Base-by-base conservation (phyloP, 345 rosid genomes). In the Populus deltoides region DNA sequence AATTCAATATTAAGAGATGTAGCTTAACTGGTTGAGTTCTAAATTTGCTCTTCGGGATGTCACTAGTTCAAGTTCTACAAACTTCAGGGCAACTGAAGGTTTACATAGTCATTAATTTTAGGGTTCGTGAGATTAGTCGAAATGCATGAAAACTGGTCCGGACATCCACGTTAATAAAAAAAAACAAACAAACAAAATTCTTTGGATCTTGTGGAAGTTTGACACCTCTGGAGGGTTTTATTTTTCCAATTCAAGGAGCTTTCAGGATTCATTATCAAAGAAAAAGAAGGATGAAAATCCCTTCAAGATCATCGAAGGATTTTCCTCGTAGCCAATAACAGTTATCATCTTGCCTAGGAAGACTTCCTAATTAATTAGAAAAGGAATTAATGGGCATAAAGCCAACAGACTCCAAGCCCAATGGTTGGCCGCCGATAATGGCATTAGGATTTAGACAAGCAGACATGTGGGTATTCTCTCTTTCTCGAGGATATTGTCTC, bases 401-500 rank as follows among this genome's bases (percentile, higher is more conserved):
- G 57, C 22, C 57, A 18, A 6, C n/a, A 18, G 57, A 6, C 59
- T 53, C 3, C 7, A 53, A 6, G 9, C 3, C 3, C 9, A 20
- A 7, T 53, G 59, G n/a, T 18, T 53, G 59, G 22, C 59, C 7
- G 18, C n/a, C n/a, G n/a, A 53, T 18, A 53, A 53, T 53, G n/a
- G 59, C n/a, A 51, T 51, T 20, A 51, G 22, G n/a, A 13, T 68
- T 8, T 22, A 49, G 31, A 41, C 24, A 13, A 78, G 72, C 62
- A 63, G 45, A 68, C 82, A 72, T 33, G 80, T 72, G 84, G 82
- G 70, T 9, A 41, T 33, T 36, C 67, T 59, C 51, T 77, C 3
- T 43, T 35, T 70, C 62, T 73, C 71, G 81, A 85, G 79, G 83
- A 51, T 53, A 74, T 70, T 85, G 85, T 81, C 85, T 18, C 22